Conservation (phyloP, 257 asterid species). For the Anisodus acutangulus region DNA sequence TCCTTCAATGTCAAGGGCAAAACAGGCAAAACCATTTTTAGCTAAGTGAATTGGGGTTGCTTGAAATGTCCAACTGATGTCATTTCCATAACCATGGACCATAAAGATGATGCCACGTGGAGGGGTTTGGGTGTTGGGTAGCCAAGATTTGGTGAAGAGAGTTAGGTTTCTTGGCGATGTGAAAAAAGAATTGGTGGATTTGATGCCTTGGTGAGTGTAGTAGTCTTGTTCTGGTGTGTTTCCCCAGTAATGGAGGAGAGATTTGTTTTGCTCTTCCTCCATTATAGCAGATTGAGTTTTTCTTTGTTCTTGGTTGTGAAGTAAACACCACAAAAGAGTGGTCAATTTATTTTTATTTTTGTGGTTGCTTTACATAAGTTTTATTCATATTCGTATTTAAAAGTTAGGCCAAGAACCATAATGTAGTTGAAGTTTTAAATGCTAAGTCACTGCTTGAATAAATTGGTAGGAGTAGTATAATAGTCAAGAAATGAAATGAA, state of each 20-base stretch:
- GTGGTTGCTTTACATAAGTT: too few relatives aligned
- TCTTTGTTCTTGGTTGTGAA: not conserved
- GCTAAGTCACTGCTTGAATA: too few relatives aligned
- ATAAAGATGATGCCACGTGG: slow-evolving; percentile 79
- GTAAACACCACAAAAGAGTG: not conserved
- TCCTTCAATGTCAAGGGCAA: slow-evolving; percentile 89
- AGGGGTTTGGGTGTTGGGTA: slow-evolving; percentile 41
- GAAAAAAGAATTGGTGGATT: slow-evolving; percentile 61
- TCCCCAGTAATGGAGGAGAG: slow-evolving; percentile 71
- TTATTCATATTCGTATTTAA: not conserved
- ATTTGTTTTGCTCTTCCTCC: not conserved
- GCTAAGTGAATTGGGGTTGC: slow-evolving; percentile 84
- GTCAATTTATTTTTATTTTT: not conserved
- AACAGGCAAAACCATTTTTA: slow-evolving; percentile 74
- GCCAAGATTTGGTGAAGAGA: slow-evolving; percentile 83
- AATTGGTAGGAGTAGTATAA: too few relatives aligned
- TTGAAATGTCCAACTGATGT: slow-evolving; percentile 92
- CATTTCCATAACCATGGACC: slow-evolving; percentile 93
- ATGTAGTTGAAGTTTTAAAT: too few relatives aligned
- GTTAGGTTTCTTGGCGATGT: slow-evolving; percentile 66
- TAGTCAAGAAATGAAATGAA: too few relatives aligned
- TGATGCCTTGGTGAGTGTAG: slow-evolving; percentile 57
- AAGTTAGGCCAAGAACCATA: too few relatives aligned
- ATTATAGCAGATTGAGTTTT: not conserved
- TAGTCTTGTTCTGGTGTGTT: slow-evolving; percentile 67